These are phyloP conservation scores for Heritiera fomes DNA, from an alignment of 345 rosid genomes.

Conservation along the genomic window DNA sequence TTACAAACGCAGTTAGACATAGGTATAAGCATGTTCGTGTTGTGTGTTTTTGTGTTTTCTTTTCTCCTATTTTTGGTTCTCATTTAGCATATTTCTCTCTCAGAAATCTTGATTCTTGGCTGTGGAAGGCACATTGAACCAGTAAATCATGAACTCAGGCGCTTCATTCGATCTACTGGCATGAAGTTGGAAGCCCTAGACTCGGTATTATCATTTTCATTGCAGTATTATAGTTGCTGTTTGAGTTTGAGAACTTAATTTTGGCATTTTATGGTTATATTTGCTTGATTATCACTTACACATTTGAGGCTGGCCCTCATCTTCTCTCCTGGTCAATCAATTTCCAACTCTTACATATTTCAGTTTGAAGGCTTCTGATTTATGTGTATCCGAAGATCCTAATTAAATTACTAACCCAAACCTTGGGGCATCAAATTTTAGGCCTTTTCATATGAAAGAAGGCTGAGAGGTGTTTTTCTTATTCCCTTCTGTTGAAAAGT, in stretches of 20 bases:
- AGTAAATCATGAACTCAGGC: constrained; percentile 58
- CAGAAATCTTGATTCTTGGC: constrained; percentile 84
- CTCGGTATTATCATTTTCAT: constrained; percentile 51
- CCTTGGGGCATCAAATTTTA: not conserved
- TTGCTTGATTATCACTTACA: constrained; percentile 1
- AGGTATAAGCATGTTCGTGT: not conserved
- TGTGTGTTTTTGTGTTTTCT: not conserved
- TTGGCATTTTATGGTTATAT: constrained; percentile 2
- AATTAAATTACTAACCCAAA: not conserved
- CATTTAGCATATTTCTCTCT: not conserved
- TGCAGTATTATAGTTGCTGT: not conserved
- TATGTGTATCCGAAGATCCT: not conserved
- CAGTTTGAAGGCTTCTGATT: constrained; percentile 7
- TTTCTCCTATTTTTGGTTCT: constrained; percentile 2
- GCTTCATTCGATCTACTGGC: constrained; percentile 66
- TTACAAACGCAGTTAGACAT: not conserved
- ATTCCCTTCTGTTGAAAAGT: not conserved
- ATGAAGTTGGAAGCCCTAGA: constrained; percentile 88
- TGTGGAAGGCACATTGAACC: constrained; percentile 71
- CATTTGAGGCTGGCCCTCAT: not conserved
- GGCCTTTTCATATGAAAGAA: not conserved
- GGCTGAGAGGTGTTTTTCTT: not conserved
- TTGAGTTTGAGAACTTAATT: constrained; percentile 3
- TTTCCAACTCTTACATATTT: not conserved
- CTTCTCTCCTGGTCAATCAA: not conserved